These are phyloP conservation scores for Asclepias syriaca DNA, from an alignment of 257 asterid genomes.

Conservation along the genomic window DNA sequence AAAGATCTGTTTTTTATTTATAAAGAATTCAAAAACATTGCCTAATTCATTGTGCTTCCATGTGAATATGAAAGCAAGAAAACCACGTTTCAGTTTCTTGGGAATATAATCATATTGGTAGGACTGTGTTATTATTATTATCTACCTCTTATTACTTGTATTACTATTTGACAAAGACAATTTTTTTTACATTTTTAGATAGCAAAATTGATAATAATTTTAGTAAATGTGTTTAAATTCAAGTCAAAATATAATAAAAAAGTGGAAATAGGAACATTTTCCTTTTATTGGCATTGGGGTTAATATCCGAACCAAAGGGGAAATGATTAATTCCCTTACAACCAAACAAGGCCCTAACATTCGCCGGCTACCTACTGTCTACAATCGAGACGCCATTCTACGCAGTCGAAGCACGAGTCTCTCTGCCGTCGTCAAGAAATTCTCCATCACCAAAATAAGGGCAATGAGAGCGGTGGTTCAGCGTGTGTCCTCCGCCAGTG, in stretches of 20 bases:
- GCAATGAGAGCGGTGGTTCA: conserved; percentile 86
- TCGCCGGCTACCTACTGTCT: background rate
- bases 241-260: too few relatives aligned
- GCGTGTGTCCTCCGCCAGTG: conserved; percentile 85
- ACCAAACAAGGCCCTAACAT: conserved; percentile 15
- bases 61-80: too few relatives aligned
- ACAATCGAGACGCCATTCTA: conserved; percentile 8
- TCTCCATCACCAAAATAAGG: conserved; percentile 25
- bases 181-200: too few relatives aligned
- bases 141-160: too few relatives aligned
- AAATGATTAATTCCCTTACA: conserved; percentile 14
- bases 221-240: too few relatives aligned
- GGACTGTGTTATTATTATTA: too few relatives aligned
- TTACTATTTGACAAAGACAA: too few relatives aligned
- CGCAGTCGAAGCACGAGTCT: conserved; percentile 31
- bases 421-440: conserved; percentile 11
- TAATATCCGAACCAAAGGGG: background rate
- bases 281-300: background rate
- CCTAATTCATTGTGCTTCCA: too few relatives aligned
- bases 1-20: background rate
- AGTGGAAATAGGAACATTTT: too few relatives aligned
- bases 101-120: too few relatives aligned
- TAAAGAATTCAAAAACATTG: background rate
- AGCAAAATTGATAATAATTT: too few relatives aligned
- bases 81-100: too few relatives aligned